These are phyloP conservation scores for Hericium rajendrae DNA, from an alignment of 768 basidiomycete genomes.

Conservation along the genomic window DNA sequence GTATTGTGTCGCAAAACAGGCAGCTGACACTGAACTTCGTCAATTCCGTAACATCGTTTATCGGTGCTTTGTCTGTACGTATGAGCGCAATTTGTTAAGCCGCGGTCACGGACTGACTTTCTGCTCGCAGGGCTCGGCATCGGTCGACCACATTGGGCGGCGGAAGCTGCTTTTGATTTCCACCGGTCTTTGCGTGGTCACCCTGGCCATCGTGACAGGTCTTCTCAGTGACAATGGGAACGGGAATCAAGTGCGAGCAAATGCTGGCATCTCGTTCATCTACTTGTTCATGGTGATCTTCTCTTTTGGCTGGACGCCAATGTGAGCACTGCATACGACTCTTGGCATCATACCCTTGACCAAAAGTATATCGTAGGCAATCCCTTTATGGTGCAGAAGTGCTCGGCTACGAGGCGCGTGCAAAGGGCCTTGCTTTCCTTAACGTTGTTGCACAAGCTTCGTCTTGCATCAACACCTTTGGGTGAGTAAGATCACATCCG, in stretches of 20 bases:
- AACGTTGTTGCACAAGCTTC: conserved; percentile 33
- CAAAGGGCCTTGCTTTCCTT: conserved; percentile 44
- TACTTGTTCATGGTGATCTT: conserved; percentile 43
- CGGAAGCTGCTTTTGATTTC: conserved; percentile 34
- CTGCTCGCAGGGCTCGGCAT: conserved; percentile 29
- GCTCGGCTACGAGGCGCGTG: conserved; percentile 38
- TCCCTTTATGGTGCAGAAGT: conserved; percentile 47
- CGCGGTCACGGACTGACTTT: background rate
- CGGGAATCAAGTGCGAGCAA: conserved; percentile 25
- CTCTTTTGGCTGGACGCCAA: conserved; percentile 48
- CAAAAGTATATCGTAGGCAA: conserved; percentile 26
- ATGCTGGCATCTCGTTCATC: conserved; percentile 44
- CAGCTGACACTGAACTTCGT: conserved; percentile 40
- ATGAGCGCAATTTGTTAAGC: background rate
- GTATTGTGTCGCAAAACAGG: conserved; percentile 32
- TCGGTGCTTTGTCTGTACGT: conserved; percentile 24
- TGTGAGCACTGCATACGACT: conserved; percentile 26
- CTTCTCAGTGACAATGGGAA: conserved; percentile 29
- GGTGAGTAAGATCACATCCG: conserved; percentile 20
- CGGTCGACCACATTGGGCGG: conserved; percentile 40
- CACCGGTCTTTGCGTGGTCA: conserved; percentile 27
- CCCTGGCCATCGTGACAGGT: conserved; percentile 37
- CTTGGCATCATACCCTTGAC: background rate
- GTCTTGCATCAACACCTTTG: conserved; percentile 41
- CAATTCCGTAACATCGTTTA: conserved; percentile 40